Conservation (phyloP, 345 rosid genomes). For the Eucalyptus marginata region DNA sequence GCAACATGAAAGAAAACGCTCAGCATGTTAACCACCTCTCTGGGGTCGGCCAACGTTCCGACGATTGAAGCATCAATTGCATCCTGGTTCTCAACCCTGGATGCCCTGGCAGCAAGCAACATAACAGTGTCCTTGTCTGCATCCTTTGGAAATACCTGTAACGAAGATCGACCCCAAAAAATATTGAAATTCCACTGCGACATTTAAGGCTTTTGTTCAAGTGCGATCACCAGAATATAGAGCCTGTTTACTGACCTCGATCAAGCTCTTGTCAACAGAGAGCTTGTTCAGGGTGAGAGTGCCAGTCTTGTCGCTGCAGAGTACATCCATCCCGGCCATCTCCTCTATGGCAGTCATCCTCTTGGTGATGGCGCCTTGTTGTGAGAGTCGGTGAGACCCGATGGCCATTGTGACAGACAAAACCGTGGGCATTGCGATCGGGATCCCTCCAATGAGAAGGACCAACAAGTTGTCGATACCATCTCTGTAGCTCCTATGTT, state of each 20-base stretch:
- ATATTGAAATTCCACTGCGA: neutral
- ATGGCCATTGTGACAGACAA: conserved; percentile 49
- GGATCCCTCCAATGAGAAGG: conserved; percentile 47
- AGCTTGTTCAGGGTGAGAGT: conserved; percentile 50
- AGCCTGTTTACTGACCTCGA: conserved; percentile 9
- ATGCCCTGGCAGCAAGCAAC: conserved; percentile 32
- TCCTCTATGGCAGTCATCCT: conserved; percentile 53
- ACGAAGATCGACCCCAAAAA: neutral
- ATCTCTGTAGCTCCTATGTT: conserved; percentile 25
- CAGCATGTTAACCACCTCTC: conserved; percentile 10
- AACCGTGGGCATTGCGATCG: conserved; percentile 48
- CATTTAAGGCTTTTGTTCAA: neutral
- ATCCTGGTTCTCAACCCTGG: conserved; percentile 40
- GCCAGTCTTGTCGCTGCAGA: conserved; percentile 44
- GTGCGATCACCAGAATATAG: neutral
- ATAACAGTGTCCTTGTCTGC: conserved; percentile 13
- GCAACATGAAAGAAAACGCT: neutral
- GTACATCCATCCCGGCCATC: conserved; percentile 50
- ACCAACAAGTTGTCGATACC: conserved; percentile 41
- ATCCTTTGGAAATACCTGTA: conserved; percentile 3
- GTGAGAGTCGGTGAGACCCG: conserved; percentile 37
- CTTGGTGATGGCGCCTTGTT: conserved; percentile 48
- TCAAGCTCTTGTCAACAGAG: conserved; percentile 24
- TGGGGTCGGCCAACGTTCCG: conserved; percentile 28
- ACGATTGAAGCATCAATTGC: conserved; percentile 45